Conservation (phyloP, 331 rosid species). For the Quercus lobata region DNA sequence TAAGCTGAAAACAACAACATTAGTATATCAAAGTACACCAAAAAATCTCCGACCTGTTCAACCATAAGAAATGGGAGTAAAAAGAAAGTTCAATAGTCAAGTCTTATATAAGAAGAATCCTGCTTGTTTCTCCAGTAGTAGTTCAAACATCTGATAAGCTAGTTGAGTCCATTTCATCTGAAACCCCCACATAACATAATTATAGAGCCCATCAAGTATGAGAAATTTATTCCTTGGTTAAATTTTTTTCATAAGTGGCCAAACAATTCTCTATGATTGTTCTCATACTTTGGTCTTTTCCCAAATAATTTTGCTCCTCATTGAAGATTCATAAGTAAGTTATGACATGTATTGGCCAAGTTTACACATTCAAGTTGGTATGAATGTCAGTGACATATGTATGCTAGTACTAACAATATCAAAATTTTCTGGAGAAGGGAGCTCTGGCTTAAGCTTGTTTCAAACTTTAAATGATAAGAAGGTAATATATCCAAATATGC, state of each 20-base stretch:
- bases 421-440: neutral
- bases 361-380: neutral
- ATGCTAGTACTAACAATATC: neutral
- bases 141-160: neutral
- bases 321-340: neutral
- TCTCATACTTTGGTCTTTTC: neutral
- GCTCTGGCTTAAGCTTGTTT: neutral
- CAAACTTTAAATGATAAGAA: neutral
- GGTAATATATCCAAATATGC: neutral
- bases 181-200: neutral
- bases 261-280: neutral
- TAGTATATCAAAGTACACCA: neutral
- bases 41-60: neutral
- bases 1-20: neutral
- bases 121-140: neutral
- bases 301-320: neutral
- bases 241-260: neutral
- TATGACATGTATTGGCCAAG: neutral
- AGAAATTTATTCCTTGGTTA: neutral
- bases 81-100: neutral
- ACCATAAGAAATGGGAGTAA: neutral
- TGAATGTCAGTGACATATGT: neutral
- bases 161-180: neutral
- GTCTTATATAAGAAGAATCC: neutral
- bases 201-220: neutral